Evolutionary conservation across 306 rosid genomes (phyloP), one percentile per base, ranked within the genome.

Genomic region (Myrica gale): DNA sequence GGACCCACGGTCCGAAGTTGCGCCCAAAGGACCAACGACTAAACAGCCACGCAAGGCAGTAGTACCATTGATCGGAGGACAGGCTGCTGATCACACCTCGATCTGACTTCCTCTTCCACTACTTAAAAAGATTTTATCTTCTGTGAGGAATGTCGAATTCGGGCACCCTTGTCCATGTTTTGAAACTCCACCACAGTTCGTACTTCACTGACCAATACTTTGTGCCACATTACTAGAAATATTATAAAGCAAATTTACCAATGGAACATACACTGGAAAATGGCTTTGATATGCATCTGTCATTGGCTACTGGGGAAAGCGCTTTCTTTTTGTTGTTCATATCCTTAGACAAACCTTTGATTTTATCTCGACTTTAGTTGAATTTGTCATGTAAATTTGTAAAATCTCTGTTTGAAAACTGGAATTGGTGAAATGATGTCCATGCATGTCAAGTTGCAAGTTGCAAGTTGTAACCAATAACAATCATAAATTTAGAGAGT

Each of bases 381-480:
- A 7, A 7, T 23, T 23, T 9, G 10, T 58, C 43, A 60, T 26
- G 66, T 11, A 60, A 21, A 11, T 56, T 20, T 56, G 37, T 0
- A 56, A 56, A 5, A 58, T 19, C 43, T 39, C n/a, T 39, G 46
- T 39, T 37, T 56, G 43, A 76, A 72, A 47, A 15, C 68, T 32
- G 23, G 20, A 54, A 68, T 48, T 67, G 71, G 61, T 68, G 26
- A 60, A 65, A 39, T 3, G 13, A 6, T 46, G 48, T 42, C 43
- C 32, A 60, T 68, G 48, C 17, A 44, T 58, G 37, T 73, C 53
- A 77, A 21, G 68, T 82, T 73, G 69, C 69, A 52, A 21, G 68
- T 82, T 73, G 69, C 69, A 52, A 73, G 61, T 50, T 73, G 56
- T 74, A 74, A 82, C 79, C n/a, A 72, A 60, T 42, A 73, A 26